These are phyloP conservation scores for Discostella pseudostelligera DNA, from an alignment of 108 stramenopile species.

Conservation along the genomic window DNA sequence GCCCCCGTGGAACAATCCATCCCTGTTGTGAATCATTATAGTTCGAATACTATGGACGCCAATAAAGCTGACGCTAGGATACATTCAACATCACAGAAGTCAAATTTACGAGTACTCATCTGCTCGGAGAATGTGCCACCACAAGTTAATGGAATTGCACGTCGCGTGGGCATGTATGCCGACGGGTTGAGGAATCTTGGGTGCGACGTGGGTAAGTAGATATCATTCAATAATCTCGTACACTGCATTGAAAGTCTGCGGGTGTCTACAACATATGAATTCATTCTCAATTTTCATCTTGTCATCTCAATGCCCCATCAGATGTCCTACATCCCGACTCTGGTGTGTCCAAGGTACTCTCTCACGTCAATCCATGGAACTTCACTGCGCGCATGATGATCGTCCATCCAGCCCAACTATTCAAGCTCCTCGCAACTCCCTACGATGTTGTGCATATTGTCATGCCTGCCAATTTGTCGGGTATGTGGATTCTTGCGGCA, in stretches of 20 bases:
- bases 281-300: background rate
- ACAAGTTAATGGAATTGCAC: slow-evolving; percentile 62
- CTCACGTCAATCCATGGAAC: slow-evolving; percentile 56
- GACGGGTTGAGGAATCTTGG: slow-evolving; percentile 44
- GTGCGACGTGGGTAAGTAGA: slow-evolving; percentile 48
- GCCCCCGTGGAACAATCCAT: background rate
- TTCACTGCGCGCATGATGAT: slow-evolving; percentile 57
- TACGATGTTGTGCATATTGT: slow-evolving; percentile 55
- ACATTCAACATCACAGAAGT: slow-evolving; percentile 3
- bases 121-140: slow-evolving; percentile 49
- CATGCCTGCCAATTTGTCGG: slow-evolving; percentile 50
- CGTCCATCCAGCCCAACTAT: slow-evolving; percentile 33
- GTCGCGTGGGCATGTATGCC: slow-evolving; percentile 48
- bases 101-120: slow-evolving; percentile 21
- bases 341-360: slow-evolving; percentile 27
- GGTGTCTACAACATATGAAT: background rate
- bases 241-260: background rate
- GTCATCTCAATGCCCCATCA: background rate
- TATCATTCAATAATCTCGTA: too few species aligned
- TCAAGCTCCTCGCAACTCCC: slow-evolving; percentile 25
- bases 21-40: background rate
- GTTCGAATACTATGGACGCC: background rate
- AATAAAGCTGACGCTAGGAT: slow-evolving; percentile 5
- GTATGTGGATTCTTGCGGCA: slow-evolving; percentile 49
- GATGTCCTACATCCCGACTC: slow-evolving; percentile 49